phyloP scores from a whole-genome alignment of 176 grass and related monocot genomes.

The Hordeum marinum region DNA sequence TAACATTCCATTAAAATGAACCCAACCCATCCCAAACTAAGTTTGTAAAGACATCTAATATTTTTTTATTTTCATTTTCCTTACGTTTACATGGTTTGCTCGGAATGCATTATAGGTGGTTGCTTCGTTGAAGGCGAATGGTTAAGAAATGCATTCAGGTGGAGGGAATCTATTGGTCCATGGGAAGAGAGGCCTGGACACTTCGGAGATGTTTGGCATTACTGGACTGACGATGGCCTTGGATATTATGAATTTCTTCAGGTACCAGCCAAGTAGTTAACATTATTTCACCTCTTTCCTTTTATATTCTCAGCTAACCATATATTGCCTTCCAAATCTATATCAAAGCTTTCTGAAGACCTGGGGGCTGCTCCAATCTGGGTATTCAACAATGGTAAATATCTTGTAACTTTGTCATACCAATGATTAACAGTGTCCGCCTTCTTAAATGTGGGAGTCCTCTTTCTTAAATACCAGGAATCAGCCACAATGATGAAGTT shows the following conservation, averaged over 20 bases:
- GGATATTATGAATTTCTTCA: conserved; percentile 87
- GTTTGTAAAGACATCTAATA: conserved; percentile 1
- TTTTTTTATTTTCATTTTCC: background rate
- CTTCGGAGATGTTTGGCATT: conserved; percentile 85
- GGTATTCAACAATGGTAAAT: conserved; percentile 79
- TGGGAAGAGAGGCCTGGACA: conserved; percentile 92
- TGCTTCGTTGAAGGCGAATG: conserved; percentile 76
- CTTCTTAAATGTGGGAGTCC: background rate
- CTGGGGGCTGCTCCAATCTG: conserved; percentile 59
- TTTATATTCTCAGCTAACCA: background rate
- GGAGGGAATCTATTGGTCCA: conserved; percentile 67
- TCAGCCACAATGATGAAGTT: conserved; percentile 72
- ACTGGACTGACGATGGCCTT: conserved; percentile 90
- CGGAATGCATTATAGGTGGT: conserved; percentile 58
- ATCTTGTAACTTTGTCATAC: conserved; percentile 7
- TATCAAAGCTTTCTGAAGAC: conserved; percentile 71
- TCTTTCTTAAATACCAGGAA: conserved; percentile 42
- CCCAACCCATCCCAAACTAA: background rate
- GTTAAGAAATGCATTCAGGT: conserved; percentile 87
- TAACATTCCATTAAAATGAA: background rate
- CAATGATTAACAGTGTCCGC: background rate
- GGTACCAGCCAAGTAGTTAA: conserved; percentile 37
- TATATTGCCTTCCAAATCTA: conserved; percentile 4
- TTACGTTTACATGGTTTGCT: background rate
- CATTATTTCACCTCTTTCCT: background rate